Evolutionary conservation across 2,329 filamentous ascomycete genomes (phyloP).

Genomic region (Thielaviopsis ethacetica): DNA sequence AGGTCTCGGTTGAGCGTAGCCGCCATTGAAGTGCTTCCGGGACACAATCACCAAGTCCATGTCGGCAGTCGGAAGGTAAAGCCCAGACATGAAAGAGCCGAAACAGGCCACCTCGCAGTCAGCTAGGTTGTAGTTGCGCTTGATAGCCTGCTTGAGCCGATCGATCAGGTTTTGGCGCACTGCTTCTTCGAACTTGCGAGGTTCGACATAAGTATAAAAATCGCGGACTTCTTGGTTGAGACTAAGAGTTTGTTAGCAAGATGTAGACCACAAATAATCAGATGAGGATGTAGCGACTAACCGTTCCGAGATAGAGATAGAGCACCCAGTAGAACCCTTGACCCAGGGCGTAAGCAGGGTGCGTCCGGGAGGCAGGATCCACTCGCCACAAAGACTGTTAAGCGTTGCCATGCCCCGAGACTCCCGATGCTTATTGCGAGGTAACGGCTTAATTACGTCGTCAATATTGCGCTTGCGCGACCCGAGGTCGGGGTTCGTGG

Average conservation of each 20-base stretch:
- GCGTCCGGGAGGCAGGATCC: slow-evolving; percentile 29
- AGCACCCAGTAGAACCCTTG: slow-evolving; percentile 31
- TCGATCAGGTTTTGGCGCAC: slow-evolving; percentile 59
- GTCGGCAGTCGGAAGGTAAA: slow-evolving; percentile 58
- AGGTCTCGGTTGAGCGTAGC: slow-evolving; percentile 30
- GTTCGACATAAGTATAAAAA: slow-evolving; percentile 74
- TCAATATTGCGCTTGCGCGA: slow-evolving; percentile 60
- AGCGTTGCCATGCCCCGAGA: slow-evolving; percentile 24
- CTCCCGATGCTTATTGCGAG: slow-evolving; percentile 30
- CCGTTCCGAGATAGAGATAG: slow-evolving; percentile 1
- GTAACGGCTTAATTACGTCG: slow-evolving; percentile 46
- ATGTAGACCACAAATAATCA: background rate
- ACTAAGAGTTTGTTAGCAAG: slow-evolving; percentile 25
- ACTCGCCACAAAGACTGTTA: slow-evolving; percentile 34
- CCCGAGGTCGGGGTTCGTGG: slow-evolving; percentile 27
- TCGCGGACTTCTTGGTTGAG: slow-evolving; percentile 81
- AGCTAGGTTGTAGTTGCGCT: slow-evolving; percentile 32
- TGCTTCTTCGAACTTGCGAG: slow-evolving; percentile 57
- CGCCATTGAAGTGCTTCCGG: slow-evolving; percentile 36
- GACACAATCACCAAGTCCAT: slow-evolving; percentile 82
- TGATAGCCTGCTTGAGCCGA: slow-evolving; percentile 46
- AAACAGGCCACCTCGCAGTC: slow-evolving; percentile 57
- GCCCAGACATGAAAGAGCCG: slow-evolving; percentile 82
- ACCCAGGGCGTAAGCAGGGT: slow-evolving; percentile 31
- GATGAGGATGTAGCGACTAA: slow-evolving; percentile 7